Evolutionary conservation across 257 asterid species (phyloP).

Genomic region (Gentiana macrophylla): DNA sequence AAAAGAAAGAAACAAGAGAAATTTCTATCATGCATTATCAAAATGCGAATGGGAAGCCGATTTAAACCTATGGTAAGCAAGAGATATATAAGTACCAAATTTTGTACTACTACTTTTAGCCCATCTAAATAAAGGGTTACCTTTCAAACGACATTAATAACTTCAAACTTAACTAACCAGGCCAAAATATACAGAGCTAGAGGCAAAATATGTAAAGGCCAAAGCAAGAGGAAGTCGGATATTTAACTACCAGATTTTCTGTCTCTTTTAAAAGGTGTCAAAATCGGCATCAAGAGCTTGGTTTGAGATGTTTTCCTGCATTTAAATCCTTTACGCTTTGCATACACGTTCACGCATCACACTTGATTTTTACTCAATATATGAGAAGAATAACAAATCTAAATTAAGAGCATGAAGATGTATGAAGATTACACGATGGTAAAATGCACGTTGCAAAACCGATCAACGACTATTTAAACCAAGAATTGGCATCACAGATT

Average conservation of each 20-base stretch:
- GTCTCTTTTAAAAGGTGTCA: conserved; percentile 51
- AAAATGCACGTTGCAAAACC: too few relatives aligned
- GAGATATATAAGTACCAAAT: too few relatives aligned
- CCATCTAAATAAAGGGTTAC: background rate
- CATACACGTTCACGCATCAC: conserved; percentile 20
- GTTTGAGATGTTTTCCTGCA: conserved; percentile 47
- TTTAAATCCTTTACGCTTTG: conserved; percentile 23
- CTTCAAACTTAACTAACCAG: too few relatives aligned
- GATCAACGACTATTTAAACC: too few relatives aligned
- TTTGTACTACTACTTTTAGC: background rate
- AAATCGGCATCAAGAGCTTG: conserved; percentile 74
- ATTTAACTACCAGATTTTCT: conserved; percentile 22
- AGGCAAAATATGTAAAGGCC: too few relatives aligned
- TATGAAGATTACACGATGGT: background rate
- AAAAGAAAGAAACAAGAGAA: too few relatives aligned
- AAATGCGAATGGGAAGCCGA: too few relatives aligned
- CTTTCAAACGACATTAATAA: background rate
- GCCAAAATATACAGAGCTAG: too few relatives aligned
- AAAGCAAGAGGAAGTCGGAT: background rate
- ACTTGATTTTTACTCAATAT: conserved; percentile 18
- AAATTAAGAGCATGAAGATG: background rate
- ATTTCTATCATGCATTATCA: too few relatives aligned
- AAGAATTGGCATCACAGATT: too few relatives aligned
- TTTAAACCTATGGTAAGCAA: too few relatives aligned
- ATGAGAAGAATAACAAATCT: background rate